Base-by-base conservation (phyloP, 129 eudicot genomes). In the sunflower (Helianthus annuus) region DNA sequence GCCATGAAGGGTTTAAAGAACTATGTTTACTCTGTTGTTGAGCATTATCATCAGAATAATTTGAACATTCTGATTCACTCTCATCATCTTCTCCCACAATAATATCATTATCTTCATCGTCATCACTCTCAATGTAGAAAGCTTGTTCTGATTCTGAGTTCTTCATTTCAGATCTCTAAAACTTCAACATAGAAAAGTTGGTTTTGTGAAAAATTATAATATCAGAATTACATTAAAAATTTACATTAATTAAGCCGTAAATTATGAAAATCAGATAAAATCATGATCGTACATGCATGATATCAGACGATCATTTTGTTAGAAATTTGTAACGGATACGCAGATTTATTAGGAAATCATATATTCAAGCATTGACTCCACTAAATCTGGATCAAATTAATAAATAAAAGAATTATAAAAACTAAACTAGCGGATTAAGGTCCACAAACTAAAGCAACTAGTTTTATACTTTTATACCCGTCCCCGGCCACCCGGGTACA, bases 111-210 rank as follows among this genome's bases (percentile, higher is more conserved):
- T 85, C 82, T 73, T 77, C 87, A 42, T 85, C 89, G 3, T 91
- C 97, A 7, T 91, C 97, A 64, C 97, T 91, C 51, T 88, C 96
- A 48, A 91, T 84, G 87, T 75, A 80, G 69, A 91, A 85, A 15
- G 88, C 81, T 49, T 88, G 90, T 7, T 91, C 96, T 7, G 97
- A 88, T 24, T 72, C 78, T 13, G 90, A 91, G 55, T 86, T 91
- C 77, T 84, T 82, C 97, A 91, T 89, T 68, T 48, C 72, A 72
- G 75, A 77, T 66, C 76, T 72, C 72, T 5, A 59, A 29, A 52
- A 19, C 57, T 38, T 61, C 45, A 80, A 39, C 66, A 71, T 27
- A 12, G 1, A 7, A 59, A 53, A 3, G 56, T 72, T 59, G 36
- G 48, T 60, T 39, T 2, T 48, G 17, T 45, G 69, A 46, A 7